These are phyloP conservation scores for Sonneratia alba DNA, from an alignment of 345 rosid genomes.

Conservation along the genomic window DNA sequence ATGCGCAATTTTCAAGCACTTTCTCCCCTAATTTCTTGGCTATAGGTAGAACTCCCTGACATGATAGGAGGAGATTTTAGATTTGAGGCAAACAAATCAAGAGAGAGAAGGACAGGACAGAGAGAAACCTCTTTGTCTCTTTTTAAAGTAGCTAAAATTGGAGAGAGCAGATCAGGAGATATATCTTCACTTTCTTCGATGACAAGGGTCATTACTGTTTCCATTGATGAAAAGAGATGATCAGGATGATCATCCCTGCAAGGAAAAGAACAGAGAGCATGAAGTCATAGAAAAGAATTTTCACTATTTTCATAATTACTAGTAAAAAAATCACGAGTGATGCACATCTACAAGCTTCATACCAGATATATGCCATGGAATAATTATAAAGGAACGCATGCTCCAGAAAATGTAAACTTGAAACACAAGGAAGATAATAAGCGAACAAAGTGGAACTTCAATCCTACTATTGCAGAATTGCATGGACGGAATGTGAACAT, in stretches of 20 bases:
- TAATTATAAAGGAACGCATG: not conserved
- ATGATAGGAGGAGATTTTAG: slow-evolving; percentile 11
- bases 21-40: slow-evolving; percentile 63
- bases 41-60: slow-evolving; percentile 52
- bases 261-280: not conserved
- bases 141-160: slow-evolving; percentile 48
- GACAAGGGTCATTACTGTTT: slow-evolving; percentile 80
- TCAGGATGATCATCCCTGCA: slow-evolving; percentile 71
- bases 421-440: not conserved
- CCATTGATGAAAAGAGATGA: slow-evolving; percentile 70
- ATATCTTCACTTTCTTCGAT: slow-evolving; percentile 94
- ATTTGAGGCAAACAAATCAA: not conserved
- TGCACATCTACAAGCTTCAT: no score
- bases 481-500: not conserved
- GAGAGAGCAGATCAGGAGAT: slow-evolving; percentile 58
- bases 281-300: no score
- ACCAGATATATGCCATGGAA: not conserved
- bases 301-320: no score
- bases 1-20: slow-evolving; percentile 60
- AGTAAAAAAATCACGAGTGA: no score
- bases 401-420: no score
- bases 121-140: slow-evolving; percentile 55
- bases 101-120: not conserved
- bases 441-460: not conserved
- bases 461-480: not conserved